Percentiles rank a stretch among this genome's conserved stretches.
Conservation (phyloP, 108 stramenopile species). For the Aurantiochytrium sp. region DNA sequence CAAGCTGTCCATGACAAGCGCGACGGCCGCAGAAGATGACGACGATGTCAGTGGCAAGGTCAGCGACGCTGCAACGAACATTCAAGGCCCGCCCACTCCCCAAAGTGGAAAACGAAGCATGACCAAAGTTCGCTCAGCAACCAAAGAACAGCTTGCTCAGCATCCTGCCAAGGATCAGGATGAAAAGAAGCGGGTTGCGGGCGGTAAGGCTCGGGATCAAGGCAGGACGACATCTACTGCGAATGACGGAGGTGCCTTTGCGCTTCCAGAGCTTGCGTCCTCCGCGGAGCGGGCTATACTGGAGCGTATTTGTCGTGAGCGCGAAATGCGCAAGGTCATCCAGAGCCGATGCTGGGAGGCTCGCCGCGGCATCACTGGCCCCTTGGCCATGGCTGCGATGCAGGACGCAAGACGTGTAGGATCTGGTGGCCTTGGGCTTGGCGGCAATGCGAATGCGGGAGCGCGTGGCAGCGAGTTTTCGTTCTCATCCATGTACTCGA, state of each 20-base stretch:
- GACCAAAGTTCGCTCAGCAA: neutral
- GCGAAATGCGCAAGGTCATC: constrained; percentile 4
- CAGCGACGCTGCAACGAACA: neutral
- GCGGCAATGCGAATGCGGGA: neutral
- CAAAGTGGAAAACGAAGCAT: neutral
- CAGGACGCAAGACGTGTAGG: neutral
- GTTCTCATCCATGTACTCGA: constrained; percentile 5
- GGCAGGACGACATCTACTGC: no score
- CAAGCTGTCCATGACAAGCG: neutral
- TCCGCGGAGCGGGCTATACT: neutral
- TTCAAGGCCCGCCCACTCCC: neutral
- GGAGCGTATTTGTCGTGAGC: neutral
- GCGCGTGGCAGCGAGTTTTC: neutral
- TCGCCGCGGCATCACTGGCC: neutral
- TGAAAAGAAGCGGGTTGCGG: no score
- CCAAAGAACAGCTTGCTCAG: no score
- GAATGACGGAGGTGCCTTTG: neutral
- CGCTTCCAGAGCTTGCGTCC: neutral
- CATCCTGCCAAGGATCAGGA: no score
- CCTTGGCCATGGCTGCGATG: neutral
- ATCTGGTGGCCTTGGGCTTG: neutral
- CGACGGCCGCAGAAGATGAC: no score
- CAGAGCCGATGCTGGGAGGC: neutral
- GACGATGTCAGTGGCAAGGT: no score
- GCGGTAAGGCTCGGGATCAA: no score